These are phyloP conservation scores for Hyaloscypha bicolor DNA, from an alignment of 495 filamentous ascomycete species.

Conservation along the genomic window DNA sequence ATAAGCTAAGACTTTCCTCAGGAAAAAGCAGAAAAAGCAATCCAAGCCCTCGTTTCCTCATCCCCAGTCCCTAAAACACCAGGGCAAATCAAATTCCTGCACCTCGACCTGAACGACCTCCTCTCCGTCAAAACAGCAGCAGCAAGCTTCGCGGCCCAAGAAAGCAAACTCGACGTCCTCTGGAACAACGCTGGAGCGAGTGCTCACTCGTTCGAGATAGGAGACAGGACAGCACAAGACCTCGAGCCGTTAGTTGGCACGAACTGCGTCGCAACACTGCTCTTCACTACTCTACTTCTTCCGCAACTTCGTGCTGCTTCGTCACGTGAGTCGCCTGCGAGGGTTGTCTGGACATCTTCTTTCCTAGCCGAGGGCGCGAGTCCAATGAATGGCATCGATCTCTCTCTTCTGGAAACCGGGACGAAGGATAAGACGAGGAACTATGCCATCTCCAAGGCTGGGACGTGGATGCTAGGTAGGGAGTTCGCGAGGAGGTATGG, in stretches of 20 bases:
- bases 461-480: constrained; percentile 35
- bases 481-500: constrained; percentile 32
- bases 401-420: constrained; percentile 19
- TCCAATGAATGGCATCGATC: constrained; percentile 35
- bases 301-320: constrained; percentile 46
- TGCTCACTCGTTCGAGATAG: constrained; percentile 24
- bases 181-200: constrained; percentile 59
- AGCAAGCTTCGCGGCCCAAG: constrained; percentile 39
- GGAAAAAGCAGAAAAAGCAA: constrained; percentile 32
- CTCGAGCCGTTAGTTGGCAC: constrained; percentile 20
- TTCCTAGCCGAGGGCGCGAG: constrained; percentile 31
- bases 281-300: constrained; percentile 47
- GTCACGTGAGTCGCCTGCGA: constrained; percentile 25
- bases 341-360: constrained; percentile 44
- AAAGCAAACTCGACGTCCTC: constrained; percentile 51
- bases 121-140: constrained; percentile 50
- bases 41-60: neutral
- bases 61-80: constrained; percentile 11
- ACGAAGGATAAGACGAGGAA: constrained; percentile 2
- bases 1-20: constrained; percentile 40
- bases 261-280: constrained; percentile 41
- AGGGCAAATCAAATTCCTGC: constrained; percentile 46
- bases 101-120: constrained; percentile 51
- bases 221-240: constrained; percentile 26
- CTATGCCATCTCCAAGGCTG: constrained; percentile 39